Base-by-base conservation (phyloP, 805 yeast species). In the Isabelozyma pseudorhagii region DNA sequence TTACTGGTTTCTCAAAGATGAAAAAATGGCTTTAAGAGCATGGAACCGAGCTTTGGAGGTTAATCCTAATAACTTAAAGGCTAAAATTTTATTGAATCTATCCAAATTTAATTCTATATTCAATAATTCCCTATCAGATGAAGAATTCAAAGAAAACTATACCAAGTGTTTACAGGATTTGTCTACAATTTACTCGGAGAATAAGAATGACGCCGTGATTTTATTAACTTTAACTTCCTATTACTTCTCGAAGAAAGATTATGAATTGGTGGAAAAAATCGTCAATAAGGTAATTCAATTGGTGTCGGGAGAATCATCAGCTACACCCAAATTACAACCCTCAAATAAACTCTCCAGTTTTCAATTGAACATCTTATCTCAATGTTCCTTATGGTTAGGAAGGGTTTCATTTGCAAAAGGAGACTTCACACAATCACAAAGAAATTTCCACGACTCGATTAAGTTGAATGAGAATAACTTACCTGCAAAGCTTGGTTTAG, bases 1-100 rank as follows among this genome's bases (percentile, higher is more conserved):
- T 67, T 93, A 85, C 63, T 94, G 97, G 97, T 81, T 81, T 52
- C 72, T 94, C 53, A 86, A 86, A 46, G 96, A 89, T 64, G 80
- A 81, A 54, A 79, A 79, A 46, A 79, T 89, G 72, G 98, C 99
- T 0, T 61, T 79, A 6, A 71, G 73, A 45, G 86, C 98, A 0
- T 94, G 98, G 97, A 79, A 81, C 53, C 80, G 97, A 60, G 79
- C 89, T 1, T 68, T 84, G 31, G 87, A 85, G 62, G 67, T 93
- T 40, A 81, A 86, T 54, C 83, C 86, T 4, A 62, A 72, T 21
- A 82, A 82, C 55, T 62, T 76, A 14, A 80, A 82, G 51, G 91
- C 91, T 3, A 79, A 80, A 46, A 69, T 89, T 6, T 73, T 92
- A 51, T 70, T 89, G 14, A 81, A 86, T 11, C 68, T 93, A 51